Evolutionary conservation across 495 filamentous ascomycete genomes (phyloP).

Genomic region (Venustampulla echinocandica): DNA sequence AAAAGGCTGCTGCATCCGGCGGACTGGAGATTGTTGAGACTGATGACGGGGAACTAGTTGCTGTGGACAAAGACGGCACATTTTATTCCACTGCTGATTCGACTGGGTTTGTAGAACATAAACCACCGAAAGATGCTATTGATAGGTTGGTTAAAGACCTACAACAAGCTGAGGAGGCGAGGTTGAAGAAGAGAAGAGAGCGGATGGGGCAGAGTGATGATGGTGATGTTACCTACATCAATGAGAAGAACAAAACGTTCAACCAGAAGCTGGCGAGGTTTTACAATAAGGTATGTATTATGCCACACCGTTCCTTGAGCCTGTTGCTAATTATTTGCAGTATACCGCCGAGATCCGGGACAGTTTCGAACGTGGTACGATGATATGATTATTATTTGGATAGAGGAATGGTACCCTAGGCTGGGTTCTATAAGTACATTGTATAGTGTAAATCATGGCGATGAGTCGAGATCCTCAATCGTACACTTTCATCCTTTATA

Average conservation of each 20-base stretch:
- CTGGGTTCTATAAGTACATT: conserved; percentile 10
- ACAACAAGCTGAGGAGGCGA: conserved; percentile 76
- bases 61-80: conserved; percentile 78
- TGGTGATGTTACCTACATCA: conserved; percentile 94
- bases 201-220: conserved; percentile 67
- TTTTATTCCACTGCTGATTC: conserved; percentile 85
- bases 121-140: conserved; percentile 81
- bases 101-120: conserved; percentile 72
- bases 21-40: conserved; percentile 90
- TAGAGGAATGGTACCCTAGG: not conserved
- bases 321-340: conserved; percentile 36
- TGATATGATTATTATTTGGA: conserved; percentile 43
- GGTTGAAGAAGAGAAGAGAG: conserved; percentile 76
- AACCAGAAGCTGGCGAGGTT: conserved; percentile 93
- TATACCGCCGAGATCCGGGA: conserved; percentile 96
- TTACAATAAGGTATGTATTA: conserved; percentile 73
- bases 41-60: conserved; percentile 86
- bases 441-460: conserved; percentile 16
- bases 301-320: not conserved
- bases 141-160: conserved; percentile 82
- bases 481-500: conserved; percentile 34
- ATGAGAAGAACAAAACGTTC: conserved; percentile 99
- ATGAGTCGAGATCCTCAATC: conserved; percentile 15
- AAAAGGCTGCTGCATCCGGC: conserved; percentile 70
- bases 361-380: conserved; percentile 94